These are phyloP conservation scores for Cyclotella baltica DNA, from an alignment of 108 stramenopile genomes.

Conservation along the genomic window DNA sequence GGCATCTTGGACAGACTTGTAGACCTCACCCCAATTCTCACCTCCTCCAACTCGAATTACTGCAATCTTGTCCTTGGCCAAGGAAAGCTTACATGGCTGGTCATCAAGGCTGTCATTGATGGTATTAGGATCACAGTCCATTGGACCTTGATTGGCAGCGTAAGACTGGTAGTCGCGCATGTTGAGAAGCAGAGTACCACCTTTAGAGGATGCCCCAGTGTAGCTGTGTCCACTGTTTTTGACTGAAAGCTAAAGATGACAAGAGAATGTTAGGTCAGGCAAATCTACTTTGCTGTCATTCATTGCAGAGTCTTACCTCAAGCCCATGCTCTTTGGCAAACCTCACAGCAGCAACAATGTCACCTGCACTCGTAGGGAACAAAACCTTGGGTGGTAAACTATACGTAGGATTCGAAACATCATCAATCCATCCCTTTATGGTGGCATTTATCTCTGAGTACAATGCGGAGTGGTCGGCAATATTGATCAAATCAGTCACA, in stretches of 20 bases:
- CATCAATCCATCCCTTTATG: constrained; percentile 6
- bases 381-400: constrained; percentile 37
- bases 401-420: constrained; percentile 32
- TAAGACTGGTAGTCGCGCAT: constrained; percentile 33
- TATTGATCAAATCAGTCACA: neutral
- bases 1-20: neutral
- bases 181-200: constrained; percentile 40
- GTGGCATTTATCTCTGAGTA: constrained; percentile 2
- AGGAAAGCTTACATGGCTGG: too few species aligned
- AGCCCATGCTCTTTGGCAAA: constrained; percentile 39
- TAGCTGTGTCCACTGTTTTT: constrained; percentile 55
- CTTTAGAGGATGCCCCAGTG: constrained; percentile 30
- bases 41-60: too few species aligned
- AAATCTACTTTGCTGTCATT: too few species aligned
- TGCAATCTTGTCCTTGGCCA: too few species aligned
- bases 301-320: too few species aligned
- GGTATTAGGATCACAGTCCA: too few species aligned
- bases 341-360: constrained; percentile 36
- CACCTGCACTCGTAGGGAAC: constrained; percentile 24
- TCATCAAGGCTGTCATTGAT: too few species aligned
- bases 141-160: constrained; percentile 1
- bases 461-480: too few species aligned
- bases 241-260: constrained; percentile 26
- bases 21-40: too few species aligned
- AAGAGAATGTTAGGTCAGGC: neutral